Percentiles rank a stretch among this genome's conserved stretches.
Evolutionary conservation across 2,329 filamentous ascomycete species (phyloP).

Genomic region (Pseudocercospora fijiensis): DNA sequence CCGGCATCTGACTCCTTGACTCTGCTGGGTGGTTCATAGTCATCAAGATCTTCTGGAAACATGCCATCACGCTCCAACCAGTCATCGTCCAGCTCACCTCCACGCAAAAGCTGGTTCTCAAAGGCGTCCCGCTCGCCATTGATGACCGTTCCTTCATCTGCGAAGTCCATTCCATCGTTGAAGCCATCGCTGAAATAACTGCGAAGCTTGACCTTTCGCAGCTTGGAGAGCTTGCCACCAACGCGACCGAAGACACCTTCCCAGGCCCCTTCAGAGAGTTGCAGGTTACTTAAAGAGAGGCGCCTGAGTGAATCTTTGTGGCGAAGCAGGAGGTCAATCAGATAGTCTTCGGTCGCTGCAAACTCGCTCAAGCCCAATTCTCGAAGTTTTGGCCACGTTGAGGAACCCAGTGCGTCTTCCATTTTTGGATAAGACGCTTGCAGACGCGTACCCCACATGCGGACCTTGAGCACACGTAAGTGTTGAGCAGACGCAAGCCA

Average conservation of each 20-base stretch:
- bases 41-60: neutral
- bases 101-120: neutral
- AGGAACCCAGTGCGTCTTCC: neutral
- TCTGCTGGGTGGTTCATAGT: constrained; percentile 1
- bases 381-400: constrained; percentile 12
- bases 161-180: neutral
- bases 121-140: neutral
- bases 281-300: neutral
- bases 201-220: constrained; percentile 13
- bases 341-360: constrained; percentile 2
- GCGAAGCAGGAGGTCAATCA: constrained; percentile 9
- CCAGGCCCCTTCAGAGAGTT: constrained; percentile 4
- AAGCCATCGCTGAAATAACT: neutral
- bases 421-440: neutral
- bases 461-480: constrained; percentile 6
- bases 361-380: constrained; percentile 7
- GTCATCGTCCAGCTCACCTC: neutral
- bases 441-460: neutral
- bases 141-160: neutral
- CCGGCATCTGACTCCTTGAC: constrained; percentile 12
- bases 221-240: constrained; percentile 7
- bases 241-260: neutral
- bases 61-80: neutral
- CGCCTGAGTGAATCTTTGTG: constrained; percentile 8
- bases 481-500: constrained; percentile 2